A percentile compares a stretch with the other conserved stretches of the same genome.
Conservation (phyloP, 2,329 filamentous ascomycete species). For the Xylariaceae sp. region DNA sequence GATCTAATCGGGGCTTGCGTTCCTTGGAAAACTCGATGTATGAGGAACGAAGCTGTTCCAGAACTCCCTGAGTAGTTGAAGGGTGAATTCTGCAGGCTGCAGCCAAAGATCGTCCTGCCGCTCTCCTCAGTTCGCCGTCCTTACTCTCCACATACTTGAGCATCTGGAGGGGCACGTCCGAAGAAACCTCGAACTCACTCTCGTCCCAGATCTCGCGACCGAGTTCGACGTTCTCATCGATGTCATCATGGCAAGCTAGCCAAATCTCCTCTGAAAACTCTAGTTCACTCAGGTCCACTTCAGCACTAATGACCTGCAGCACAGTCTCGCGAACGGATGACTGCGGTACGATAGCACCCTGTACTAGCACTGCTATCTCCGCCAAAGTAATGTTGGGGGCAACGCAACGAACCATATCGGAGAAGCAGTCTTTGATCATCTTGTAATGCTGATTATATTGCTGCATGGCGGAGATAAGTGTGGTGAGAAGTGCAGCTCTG, state of each 20-base stretch:
- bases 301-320: conserved; percentile 83
- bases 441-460: conserved; percentile 91
- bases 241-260: conserved; percentile 88
- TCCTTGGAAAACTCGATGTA: conserved; percentile 81
- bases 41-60: conserved; percentile 61
- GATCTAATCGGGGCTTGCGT: conserved; percentile 76
- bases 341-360: conserved; percentile 75
- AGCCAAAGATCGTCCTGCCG: conserved; percentile 76
- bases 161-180: conserved; percentile 62
- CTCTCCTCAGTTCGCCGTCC: conserved; percentile 77
- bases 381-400: conserved; percentile 70
- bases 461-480: conserved; percentile 79
- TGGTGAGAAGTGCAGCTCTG: conserved; percentile 65
- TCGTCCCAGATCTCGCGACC: conserved; percentile 93
- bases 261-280: conserved; percentile 87
- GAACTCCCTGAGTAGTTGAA: conserved; percentile 54
- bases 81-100: conserved; percentile 63
- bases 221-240: conserved; percentile 79
- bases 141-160: conserved; percentile 75
- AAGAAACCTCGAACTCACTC: conserved; percentile 69
- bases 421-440: conserved; percentile 85
- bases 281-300: conserved; percentile 86
- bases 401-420: conserved; percentile 79
- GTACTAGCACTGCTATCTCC: conserved; percentile 73
- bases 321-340: conserved; percentile 76